Conservation (phyloP, 2,329 filamentous ascomycete genomes). For the Sclerotinia trifoliorum region DNA sequence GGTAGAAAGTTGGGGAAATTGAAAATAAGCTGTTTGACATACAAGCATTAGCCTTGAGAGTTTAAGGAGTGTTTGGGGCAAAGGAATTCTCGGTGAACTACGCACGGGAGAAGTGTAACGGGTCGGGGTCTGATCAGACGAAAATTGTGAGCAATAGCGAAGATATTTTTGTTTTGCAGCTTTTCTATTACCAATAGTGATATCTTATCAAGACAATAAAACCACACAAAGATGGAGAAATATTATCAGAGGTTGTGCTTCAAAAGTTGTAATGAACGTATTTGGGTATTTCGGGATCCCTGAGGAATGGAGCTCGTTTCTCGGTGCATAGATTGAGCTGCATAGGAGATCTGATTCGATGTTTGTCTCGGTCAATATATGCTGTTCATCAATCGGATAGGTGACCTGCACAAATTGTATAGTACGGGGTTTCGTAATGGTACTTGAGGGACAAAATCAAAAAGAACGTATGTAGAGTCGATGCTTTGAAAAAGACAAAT, state of each 20-base stretch:
- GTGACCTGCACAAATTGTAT: constrained; percentile 21
- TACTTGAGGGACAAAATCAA: background rate
- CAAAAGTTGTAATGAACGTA: constrained; percentile 7
- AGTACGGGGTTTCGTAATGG: background rate
- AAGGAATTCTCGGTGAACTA: constrained; percentile 17
- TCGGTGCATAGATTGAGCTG: constrained; percentile 19
- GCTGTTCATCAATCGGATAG: constrained; percentile 9
- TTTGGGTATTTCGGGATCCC: constrained; percentile 17
- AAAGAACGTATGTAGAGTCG: constrained; percentile 12
- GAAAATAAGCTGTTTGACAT: constrained; percentile 12
- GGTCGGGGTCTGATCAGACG: constrained; percentile 13
- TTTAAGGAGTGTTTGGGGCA: constrained; percentile 4
- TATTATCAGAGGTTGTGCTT: constrained; percentile 11
- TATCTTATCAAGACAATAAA: background rate
- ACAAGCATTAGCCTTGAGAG: constrained; percentile 22
- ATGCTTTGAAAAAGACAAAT: constrained; percentile 9
- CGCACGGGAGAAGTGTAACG: constrained; percentile 19
- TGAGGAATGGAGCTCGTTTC: constrained; percentile 17
- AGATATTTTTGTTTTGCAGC: constrained; percentile 16
- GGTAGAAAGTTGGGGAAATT: constrained; percentile 6
- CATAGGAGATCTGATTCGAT: background rate
- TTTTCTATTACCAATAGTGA: background rate
- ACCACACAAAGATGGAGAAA: background rate
- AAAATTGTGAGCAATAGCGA: constrained; percentile 5
- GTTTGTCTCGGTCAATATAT: background rate